phyloP scores from a whole-genome alignment of 1,284 basidiomycete species.

The Lentinus polychrous region DNA sequence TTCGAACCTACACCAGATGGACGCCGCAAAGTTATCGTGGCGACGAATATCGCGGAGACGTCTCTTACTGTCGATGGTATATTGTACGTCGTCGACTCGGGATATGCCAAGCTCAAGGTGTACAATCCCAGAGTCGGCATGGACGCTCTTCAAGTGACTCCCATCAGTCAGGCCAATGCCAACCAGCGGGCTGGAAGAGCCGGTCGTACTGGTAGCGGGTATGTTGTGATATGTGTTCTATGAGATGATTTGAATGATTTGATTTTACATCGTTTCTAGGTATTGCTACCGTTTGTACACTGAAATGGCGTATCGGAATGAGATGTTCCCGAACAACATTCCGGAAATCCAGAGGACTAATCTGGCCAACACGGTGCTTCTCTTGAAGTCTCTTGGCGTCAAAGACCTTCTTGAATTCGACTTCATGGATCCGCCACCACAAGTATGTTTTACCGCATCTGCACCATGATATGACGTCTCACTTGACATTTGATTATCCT shows the following conservation, averaged over 20 bases:
- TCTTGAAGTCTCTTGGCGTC: constrained; percentile 97
- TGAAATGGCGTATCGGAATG: constrained; percentile 95
- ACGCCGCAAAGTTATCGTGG: constrained; percentile 93
- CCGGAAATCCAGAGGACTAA: constrained; percentile 98
- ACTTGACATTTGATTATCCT: constrained; percentile 27
- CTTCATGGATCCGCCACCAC: constrained; percentile 98
- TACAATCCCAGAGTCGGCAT: constrained; percentile 99
- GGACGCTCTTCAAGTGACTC: constrained; percentile 98
- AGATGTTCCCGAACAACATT: constrained; percentile 95
- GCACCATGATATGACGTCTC: neutral
- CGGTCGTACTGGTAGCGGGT: constrained; percentile 93
- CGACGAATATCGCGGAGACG: constrained; percentile 99
- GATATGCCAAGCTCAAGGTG: constrained; percentile 97
- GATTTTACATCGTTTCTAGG: constrained; percentile 37
- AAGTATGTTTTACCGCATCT: constrained; percentile 47
- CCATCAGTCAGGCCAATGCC: constrained; percentile 96
- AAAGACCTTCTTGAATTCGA: constrained; percentile 98
- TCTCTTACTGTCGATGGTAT: constrained; percentile 98
- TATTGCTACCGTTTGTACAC: constrained; percentile 97
- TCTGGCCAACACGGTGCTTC: constrained; percentile 87
- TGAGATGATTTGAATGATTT: neutral
- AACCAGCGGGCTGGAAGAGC: constrained; percentile 95
- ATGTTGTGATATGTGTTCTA: constrained; percentile 22
- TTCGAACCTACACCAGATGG: constrained; percentile 95
- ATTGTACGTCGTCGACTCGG: constrained; percentile 92